Base-by-base conservation (phyloP, 352 stramenopile species). In the Globisporangium emineosum region DNA sequence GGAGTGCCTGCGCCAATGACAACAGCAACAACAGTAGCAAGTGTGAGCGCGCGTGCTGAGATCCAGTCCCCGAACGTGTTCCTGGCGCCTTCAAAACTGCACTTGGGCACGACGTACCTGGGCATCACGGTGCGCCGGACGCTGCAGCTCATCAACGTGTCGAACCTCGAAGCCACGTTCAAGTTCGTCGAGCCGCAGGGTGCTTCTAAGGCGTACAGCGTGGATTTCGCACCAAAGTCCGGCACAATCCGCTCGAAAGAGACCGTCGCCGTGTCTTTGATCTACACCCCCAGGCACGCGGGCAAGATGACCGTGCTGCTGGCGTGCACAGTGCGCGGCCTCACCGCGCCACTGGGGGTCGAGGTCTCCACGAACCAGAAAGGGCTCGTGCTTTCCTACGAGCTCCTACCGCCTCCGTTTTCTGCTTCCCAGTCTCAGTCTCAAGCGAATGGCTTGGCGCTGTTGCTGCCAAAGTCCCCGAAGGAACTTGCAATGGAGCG, bases 41-140 rank as follows among this genome's bases (percentile, higher is more conserved):
- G 61, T 2, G 79, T 90, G 52, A 86, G 79, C n/a, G 77, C 77
- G 6, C 77, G 86, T 2, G 83, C 78, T 19, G 82, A 92, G 65
- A 91, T 94, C 63, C 83, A 94, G 37, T 83, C 74, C 10, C 83
- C 86, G 5, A 90, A 88, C 49, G 83, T 93, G 1, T 93, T 83
- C 60, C 68, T 94, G 7, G 76, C 81, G 17, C 74, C 83, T 0
- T 76, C 76, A 0, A 70, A 72, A 30, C 43, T 93, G 13, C 25
- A 71, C 1, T 60, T 92, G 0, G 83, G 83, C 25, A 83, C 83
- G 5, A 91, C 80, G 7, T 94, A 91, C 63, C 62, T 92, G 42
- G 78, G 79, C 5, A 80, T 91, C 21, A 57, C 70, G 7, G 76
- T 89, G 17, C 72, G 68, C 1, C 64, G 76, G 13, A 79, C 67